Evolutionary conservation across 208 protist species (phyloP).

Genomic region (Acanthamoeba castellanii): DNA sequence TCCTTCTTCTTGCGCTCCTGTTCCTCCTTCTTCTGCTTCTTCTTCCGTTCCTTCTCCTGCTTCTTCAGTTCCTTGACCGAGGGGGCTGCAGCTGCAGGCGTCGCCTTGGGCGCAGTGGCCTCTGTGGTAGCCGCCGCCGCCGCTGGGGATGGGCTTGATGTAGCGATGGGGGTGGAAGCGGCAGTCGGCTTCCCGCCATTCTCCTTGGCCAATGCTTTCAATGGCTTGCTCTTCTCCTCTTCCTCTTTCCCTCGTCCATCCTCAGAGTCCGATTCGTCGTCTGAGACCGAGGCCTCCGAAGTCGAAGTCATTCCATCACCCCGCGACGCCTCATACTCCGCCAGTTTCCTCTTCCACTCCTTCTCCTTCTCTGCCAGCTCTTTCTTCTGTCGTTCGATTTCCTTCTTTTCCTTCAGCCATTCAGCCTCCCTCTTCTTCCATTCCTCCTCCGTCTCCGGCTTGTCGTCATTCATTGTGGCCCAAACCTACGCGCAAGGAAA

Average conservation of each 20-base stretch:
- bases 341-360: slow-evolving; percentile 57
- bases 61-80: slow-evolving; percentile 47
- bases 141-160: not conserved
- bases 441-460: slow-evolving; percentile 4
- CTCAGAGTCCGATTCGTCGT: slow-evolving; percentile 4
- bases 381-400: slow-evolving; percentile 53
- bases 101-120: not conserved
- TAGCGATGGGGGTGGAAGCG: not conserved
- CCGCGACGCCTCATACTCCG: slow-evolving; percentile 42
- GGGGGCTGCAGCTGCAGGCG: not conserved
- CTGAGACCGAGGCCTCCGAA: slow-evolving; percentile 4
- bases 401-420: slow-evolving; percentile 61
- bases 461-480: slow-evolving; percentile 6
- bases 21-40: slow-evolving; percentile 40
- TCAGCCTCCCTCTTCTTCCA: slow-evolving; percentile 60
- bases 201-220: slow-evolving; percentile 49
- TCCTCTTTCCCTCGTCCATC: not conserved
- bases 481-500: not conserved
- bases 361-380: slow-evolving; percentile 63
- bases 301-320: slow-evolving; percentile 27
- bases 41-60: slow-evolving; percentile 58
- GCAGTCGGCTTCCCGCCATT: slow-evolving; percentile 15
- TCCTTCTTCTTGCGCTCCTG: slow-evolving; percentile 35
- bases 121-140: not conserved
- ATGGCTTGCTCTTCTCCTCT: slow-evolving; percentile 49